Percentiles rank a stretch among this genome's conserved stretches.
Conservation (phyloP, 2,329 filamentous ascomycete genomes). For the Mariannaea sp. region DNA sequence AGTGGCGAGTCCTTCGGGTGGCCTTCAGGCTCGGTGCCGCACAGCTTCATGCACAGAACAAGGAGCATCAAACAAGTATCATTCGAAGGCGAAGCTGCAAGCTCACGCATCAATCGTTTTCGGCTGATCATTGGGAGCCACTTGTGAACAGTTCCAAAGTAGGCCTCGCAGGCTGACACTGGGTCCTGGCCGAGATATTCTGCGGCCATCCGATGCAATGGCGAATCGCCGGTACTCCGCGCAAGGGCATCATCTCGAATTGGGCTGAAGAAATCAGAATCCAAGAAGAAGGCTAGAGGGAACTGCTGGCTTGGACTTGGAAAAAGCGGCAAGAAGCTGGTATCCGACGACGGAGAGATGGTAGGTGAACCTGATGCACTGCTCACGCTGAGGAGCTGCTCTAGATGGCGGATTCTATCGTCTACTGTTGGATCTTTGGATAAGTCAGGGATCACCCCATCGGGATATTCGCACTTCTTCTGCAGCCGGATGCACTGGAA, state of each 20-base stretch:
- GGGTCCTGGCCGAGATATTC: not conserved
- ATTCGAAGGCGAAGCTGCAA: not conserved
- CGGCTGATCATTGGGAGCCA: conserved; percentile 28
- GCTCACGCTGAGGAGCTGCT: not conserved
- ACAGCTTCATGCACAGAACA: conserved; percentile 28
- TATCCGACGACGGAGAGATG: no score
- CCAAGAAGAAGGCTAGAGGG: conserved; percentile 23
- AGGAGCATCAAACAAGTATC: conserved; percentile 17
- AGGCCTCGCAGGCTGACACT: conserved; percentile 5
- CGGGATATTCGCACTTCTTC: conserved; percentile 11
- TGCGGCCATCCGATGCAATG: not conserved
- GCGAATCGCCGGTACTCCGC: not conserved
- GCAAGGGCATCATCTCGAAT: conserved; percentile 10
- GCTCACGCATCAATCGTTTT: conserved; percentile 16
- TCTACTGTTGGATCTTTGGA: not conserved
- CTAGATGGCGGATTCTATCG: not conserved
- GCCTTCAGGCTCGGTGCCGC: not conserved
- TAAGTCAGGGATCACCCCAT: not conserved
- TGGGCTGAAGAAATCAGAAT: conserved; percentile 13
- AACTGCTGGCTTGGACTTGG: conserved; percentile 2
- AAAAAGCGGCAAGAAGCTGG: not conserved
- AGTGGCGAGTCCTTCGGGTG: conserved; percentile 5
- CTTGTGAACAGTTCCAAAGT: conserved; percentile 19
- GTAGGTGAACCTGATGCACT: not conserved
- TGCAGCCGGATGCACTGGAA: conserved; percentile 10